These are phyloP conservation scores for Acanthamoeba castellanii DNA, from an alignment of 208 protist genomes.

Conservation along the genomic window DNA sequence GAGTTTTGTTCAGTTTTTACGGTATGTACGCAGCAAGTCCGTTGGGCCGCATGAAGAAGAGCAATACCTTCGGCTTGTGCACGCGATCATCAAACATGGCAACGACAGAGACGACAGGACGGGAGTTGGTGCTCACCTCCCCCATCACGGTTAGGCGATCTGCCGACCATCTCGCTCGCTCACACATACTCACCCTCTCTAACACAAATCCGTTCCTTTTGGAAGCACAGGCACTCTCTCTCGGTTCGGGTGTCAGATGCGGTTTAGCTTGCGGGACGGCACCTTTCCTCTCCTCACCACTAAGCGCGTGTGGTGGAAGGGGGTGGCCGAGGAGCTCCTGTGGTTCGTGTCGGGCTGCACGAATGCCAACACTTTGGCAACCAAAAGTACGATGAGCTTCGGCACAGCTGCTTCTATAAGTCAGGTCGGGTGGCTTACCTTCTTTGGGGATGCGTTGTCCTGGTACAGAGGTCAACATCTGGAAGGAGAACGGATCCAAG, in stretches of 20 bases:
- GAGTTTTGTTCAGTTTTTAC: background rate
- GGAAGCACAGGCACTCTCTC: slow-evolving; percentile 89
- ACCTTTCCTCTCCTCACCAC: slow-evolving; percentile 97
- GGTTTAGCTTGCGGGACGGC: slow-evolving; percentile 95
- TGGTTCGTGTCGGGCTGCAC: slow-evolving; percentile 98
- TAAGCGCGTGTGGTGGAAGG: slow-evolving; percentile 98
- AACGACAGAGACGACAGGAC: slow-evolving; percentile 93
- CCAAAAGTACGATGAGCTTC: slow-evolving; percentile 87
- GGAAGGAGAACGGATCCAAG: slow-evolving; percentile 98
- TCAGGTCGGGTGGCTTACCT: background rate
- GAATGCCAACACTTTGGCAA: slow-evolving; percentile 93
- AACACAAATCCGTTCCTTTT: background rate
- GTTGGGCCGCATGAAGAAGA: slow-evolving; percentile 72
- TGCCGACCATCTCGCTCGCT: background rate
- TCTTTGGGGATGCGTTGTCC: background rate
- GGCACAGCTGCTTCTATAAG: background rate
- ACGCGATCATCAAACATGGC: slow-evolving; percentile 87
- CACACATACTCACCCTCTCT: background rate
- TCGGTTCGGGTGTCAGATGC: slow-evolving; percentile 97
- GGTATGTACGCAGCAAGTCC: background rate
- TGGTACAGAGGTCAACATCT: slow-evolving; percentile 93
- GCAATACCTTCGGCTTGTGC: slow-evolving; percentile 85
- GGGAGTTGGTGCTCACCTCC: slow-evolving; percentile 90
- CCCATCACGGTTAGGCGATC: background rate
- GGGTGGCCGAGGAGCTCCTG: slow-evolving; percentile 97